A percentile compares a stretch with the other conserved stretches of the same genome.
Conservation (phyloP, 2,329 filamentous ascomycete genomes). For the Drechmeria coniospora region DNA sequence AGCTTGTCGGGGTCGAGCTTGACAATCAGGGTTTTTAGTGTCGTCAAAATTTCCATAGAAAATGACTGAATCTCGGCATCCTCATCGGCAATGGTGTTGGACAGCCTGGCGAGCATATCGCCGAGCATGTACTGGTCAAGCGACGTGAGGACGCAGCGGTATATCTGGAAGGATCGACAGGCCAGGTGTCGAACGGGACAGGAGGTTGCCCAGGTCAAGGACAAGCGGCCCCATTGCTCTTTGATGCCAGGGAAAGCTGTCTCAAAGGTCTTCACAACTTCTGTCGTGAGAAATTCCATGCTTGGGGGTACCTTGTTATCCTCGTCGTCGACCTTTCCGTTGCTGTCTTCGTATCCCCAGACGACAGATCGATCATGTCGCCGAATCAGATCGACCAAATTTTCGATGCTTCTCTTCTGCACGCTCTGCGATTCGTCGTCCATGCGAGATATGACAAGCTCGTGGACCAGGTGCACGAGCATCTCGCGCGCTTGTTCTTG, state of each 20-base stretch:
- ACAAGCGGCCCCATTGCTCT: constrained; percentile 80
- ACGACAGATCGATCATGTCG: constrained; percentile 71
- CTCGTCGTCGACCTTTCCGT: constrained; percentile 57
- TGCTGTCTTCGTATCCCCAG: constrained; percentile 90
- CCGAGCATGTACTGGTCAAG: constrained; percentile 88
- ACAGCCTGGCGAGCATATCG: constrained; percentile 88
- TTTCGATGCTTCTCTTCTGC: constrained; percentile 64
- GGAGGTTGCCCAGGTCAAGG: constrained; percentile 89
- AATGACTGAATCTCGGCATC: constrained; percentile 91
- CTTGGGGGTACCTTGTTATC: constrained; percentile 69
- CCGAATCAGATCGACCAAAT: constrained; percentile 75
- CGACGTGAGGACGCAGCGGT: constrained; percentile 80
- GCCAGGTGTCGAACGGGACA: constrained; percentile 90
- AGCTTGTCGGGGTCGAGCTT: constrained; percentile 69
- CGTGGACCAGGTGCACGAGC: constrained; percentile 93
- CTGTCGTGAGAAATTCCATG: constrained; percentile 71
- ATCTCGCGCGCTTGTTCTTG: constrained; percentile 96
- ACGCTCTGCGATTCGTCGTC: constrained; percentile 48
- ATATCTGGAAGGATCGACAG: constrained; percentile 94
- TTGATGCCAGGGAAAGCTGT: constrained; percentile 73
- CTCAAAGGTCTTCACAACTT: constrained; percentile 75
- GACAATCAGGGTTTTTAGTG: constrained; percentile 76
- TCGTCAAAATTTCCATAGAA: constrained; percentile 94
- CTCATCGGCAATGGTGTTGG: constrained; percentile 93
- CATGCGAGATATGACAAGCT: constrained; percentile 69